These are phyloP conservation scores for Erythrobasidium hasegawianum DNA, from an alignment of 1,284 basidiomycete species.

Conservation along the genomic window DNA sequence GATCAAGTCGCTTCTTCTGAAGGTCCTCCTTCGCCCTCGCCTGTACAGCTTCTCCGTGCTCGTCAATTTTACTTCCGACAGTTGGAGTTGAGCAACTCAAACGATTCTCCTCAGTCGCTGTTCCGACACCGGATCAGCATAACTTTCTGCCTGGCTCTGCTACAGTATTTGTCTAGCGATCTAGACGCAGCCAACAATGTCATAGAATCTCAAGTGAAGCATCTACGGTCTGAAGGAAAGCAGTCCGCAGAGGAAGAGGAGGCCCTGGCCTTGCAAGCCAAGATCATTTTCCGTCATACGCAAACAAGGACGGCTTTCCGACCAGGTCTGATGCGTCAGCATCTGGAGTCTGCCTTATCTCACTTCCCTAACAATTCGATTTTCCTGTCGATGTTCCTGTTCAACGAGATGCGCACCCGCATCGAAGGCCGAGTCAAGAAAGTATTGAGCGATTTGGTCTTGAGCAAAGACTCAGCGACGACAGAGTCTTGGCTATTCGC, in stretches of 20 bases:
- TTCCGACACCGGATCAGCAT: slow-evolving; percentile 43
- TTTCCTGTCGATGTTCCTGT: slow-evolving; percentile 69
- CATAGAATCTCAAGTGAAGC: slow-evolving; percentile 52
- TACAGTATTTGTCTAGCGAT: slow-evolving; percentile 44
- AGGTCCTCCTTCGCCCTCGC: slow-evolving; percentile 52
- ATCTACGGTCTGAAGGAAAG: slow-evolving; percentile 40
- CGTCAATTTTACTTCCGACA: slow-evolving; percentile 5
- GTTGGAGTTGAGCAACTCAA: slow-evolving; percentile 6
- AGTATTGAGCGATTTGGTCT: slow-evolving; percentile 60
- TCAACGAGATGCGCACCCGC: slow-evolving; percentile 55
- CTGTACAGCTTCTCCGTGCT: slow-evolving; percentile 33
- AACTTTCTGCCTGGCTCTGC: slow-evolving; percentile 40
- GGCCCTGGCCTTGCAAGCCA: slow-evolving; percentile 58
- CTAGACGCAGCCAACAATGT: slow-evolving; percentile 53
- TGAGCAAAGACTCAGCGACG: slow-evolving; percentile 60
- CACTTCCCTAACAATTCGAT: slow-evolving; percentile 68
- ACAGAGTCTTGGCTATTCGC: slow-evolving; percentile 45
- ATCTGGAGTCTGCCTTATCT: slow-evolving; percentile 58
- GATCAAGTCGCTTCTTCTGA: neutral
- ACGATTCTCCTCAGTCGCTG: slow-evolving; percentile 36
- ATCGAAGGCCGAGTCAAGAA: slow-evolving; percentile 62
- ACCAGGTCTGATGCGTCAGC: slow-evolving; percentile 60
- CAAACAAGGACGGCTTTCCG: slow-evolving; percentile 58
- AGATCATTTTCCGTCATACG: slow-evolving; percentile 63
- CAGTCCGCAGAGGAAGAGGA: slow-evolving; percentile 56